Conservation (phyloP, 2,329 filamentous ascomycete species). For the Verruconis gallopava region DNA sequence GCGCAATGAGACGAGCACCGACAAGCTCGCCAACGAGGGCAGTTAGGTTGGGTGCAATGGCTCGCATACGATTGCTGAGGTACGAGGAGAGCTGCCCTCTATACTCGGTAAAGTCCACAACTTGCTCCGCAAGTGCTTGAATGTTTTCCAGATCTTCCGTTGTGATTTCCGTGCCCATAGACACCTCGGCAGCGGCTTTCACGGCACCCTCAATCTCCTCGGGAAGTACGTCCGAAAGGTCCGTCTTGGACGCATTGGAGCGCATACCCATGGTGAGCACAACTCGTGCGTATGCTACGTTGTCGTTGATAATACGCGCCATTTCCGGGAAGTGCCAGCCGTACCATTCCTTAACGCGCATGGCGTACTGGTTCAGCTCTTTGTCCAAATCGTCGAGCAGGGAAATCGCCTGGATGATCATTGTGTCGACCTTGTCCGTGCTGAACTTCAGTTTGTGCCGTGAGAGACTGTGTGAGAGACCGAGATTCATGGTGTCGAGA, state of each 20-base stretch:
- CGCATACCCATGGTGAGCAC: slow-evolving; percentile 85
- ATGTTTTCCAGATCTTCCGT: slow-evolving; percentile 90
- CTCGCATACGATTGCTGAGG: slow-evolving; percentile 85
- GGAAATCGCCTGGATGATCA: slow-evolving; percentile 96
- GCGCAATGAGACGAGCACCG: slow-evolving; percentile 85
- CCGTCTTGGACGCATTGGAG: slow-evolving; percentile 57
- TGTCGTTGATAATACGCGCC: slow-evolving; percentile 93
- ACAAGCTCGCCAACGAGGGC: slow-evolving; percentile 87
- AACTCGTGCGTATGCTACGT: slow-evolving; percentile 81
- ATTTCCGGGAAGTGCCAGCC: slow-evolving; percentile 99
- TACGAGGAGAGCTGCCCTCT: slow-evolving; percentile 79
- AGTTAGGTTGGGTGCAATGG: slow-evolving; percentile 91
- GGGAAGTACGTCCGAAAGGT: slow-evolving; percentile 82
- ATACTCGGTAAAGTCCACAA: slow-evolving; percentile 84
- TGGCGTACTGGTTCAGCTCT: slow-evolving; percentile 96
- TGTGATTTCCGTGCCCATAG: slow-evolving; percentile 96
- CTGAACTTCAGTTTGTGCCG: slow-evolving; percentile 98
- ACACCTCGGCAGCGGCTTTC: slow-evolving; percentile 89
- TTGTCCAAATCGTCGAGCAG: slow-evolving; percentile 95
- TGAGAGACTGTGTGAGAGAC: slow-evolving; percentile 92
- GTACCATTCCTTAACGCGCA: slow-evolving; percentile 99
- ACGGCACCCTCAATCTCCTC: slow-evolving; percentile 88
- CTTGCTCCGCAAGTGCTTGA: slow-evolving; percentile 79
- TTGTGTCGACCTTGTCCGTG: slow-evolving; percentile 95
- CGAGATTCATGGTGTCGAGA: slow-evolving; percentile 86